Conservation (phyloP, 2,329 filamentous ascomycete genomes). For the Paracoccidioides brasiliensis region DNA sequence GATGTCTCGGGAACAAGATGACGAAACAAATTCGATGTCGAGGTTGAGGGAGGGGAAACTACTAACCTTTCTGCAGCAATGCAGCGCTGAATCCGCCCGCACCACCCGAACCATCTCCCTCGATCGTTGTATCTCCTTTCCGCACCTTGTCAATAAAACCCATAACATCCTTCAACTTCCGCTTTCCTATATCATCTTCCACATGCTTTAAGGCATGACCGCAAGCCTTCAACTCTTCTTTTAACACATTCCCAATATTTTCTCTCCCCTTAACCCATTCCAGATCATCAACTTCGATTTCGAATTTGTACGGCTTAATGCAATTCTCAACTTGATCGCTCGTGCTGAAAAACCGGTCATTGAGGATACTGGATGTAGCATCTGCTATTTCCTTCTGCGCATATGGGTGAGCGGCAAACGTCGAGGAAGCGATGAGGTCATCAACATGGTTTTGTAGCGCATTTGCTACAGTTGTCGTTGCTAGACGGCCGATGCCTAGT, state of each 20-base stretch:
- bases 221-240: slow-evolving; percentile 73
- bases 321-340: slow-evolving; percentile 97
- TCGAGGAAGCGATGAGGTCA: slow-evolving; percentile 61
- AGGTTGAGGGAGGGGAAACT: background rate
- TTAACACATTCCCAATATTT: slow-evolving; percentile 67
- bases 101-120: slow-evolving; percentile 69
- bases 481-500: slow-evolving; percentile 80
- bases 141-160: slow-evolving; percentile 79
- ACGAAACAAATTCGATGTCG: background rate
- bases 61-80: slow-evolving; percentile 65
- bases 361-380: slow-evolving; percentile 76
- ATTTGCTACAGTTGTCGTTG: slow-evolving; percentile 79
- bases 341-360: slow-evolving; percentile 91
- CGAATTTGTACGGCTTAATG: slow-evolving; percentile 97
- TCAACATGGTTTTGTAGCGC: slow-evolving; percentile 80
- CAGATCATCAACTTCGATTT: slow-evolving; percentile 82
- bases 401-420: slow-evolving; percentile 81
- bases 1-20: background rate
- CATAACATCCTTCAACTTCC: slow-evolving; percentile 83
- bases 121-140: slow-evolving; percentile 70
- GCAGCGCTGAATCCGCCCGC: slow-evolving; percentile 88
- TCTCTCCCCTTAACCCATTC: slow-evolving; percentile 83
- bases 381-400: slow-evolving; percentile 87
- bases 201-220: slow-evolving; percentile 64
- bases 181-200: slow-evolving; percentile 63